A percentile compares a stretch with the other conserved stretches of the same genome.
These are phyloP conservation scores for Hevea brasiliensis DNA, from an alignment of 345 rosid species.

Conservation along the genomic window DNA sequence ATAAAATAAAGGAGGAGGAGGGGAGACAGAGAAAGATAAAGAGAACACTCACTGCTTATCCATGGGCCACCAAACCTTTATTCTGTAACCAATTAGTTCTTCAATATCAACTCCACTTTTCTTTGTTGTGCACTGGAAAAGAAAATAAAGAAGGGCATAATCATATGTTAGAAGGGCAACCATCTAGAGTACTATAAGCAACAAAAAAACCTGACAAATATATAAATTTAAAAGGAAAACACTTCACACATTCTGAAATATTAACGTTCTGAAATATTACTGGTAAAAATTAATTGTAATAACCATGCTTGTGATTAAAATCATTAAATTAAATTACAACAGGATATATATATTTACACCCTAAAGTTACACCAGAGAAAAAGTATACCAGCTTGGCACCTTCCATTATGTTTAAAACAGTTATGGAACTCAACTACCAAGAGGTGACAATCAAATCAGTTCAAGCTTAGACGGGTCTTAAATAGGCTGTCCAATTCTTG, in stretches of 20 bases:
- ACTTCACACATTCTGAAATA: background rate
- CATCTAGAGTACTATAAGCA: background rate
- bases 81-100: slow-evolving; percentile 77
- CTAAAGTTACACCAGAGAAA: background rate
- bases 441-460: background rate
- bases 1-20: background rate
- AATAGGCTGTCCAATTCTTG: too few species aligned
- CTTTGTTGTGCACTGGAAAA: slow-evolving; percentile 62
- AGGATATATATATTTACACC: background rate
- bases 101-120: slow-evolving; percentile 50
- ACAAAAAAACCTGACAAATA: slow-evolving; percentile 3
- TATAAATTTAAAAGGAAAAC: background rate
- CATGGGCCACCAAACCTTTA: slow-evolving; percentile 99
- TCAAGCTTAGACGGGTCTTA: background rate
- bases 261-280: background rate
- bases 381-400: background rate
- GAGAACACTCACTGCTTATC: slow-evolving; percentile 74
- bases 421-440: background rate
- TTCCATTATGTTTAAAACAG: background rate
- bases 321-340: background rate
- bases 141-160: slow-evolving; percentile 26
- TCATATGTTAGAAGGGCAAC: background rate
- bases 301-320: background rate
- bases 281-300: background rate
- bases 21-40: background rate